Conservation (phyloP, 2,329 filamentous ascomycete genomes). For the Albifimbria verrucaria region DNA sequence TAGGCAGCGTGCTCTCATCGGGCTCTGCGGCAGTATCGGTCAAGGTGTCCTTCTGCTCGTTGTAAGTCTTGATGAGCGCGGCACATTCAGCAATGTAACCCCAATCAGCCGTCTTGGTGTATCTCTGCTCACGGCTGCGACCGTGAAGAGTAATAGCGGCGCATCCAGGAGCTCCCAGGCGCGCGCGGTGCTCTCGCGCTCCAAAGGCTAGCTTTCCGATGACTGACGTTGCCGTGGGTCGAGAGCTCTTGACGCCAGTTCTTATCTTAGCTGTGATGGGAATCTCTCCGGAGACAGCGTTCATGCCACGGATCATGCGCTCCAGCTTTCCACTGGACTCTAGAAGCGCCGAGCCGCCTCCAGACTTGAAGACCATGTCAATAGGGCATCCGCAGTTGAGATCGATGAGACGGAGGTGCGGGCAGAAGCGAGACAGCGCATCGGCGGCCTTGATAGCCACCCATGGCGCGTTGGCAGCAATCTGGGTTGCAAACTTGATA, state of each 20-base stretch:
- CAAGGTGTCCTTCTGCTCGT: constrained; percentile 61
- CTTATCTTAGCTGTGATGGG: constrained; percentile 95
- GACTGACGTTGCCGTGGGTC: constrained; percentile 76
- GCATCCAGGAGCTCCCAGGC: constrained; percentile 74
- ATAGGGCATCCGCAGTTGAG: constrained; percentile 98
- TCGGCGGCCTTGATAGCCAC: constrained; percentile 86
- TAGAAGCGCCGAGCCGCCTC: constrained; percentile 88
- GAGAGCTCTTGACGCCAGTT: constrained; percentile 79
- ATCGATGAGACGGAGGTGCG: constrained; percentile 85
- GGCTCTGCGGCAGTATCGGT: constrained; percentile 76
- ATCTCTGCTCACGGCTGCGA: constrained; percentile 88
- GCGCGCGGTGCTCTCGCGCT: constrained; percentile 65
- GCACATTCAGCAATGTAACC: constrained; percentile 88
- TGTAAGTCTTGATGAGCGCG: constrained; percentile 76
- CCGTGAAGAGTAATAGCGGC: constrained; percentile 96
- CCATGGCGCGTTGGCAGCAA: constrained; percentile 90
- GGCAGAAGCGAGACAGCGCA: constrained; percentile 70
- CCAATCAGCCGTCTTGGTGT: constrained; percentile 93
- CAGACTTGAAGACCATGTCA: constrained; percentile 84
- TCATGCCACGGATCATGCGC: constrained; percentile 96
- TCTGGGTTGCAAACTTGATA: constrained; percentile 86
- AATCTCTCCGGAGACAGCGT: constrained; percentile 81
- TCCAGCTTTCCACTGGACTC: constrained; percentile 85
- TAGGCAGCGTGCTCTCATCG: constrained; percentile 70
- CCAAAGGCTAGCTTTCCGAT: constrained; percentile 82